Percentiles rank a stretch among this genome's conserved stretches.
These are phyloP conservation scores for Nannizzia gypsea DNA, from an alignment of 2,329 filamentous ascomycete genomes.

Conservation along the genomic window DNA sequence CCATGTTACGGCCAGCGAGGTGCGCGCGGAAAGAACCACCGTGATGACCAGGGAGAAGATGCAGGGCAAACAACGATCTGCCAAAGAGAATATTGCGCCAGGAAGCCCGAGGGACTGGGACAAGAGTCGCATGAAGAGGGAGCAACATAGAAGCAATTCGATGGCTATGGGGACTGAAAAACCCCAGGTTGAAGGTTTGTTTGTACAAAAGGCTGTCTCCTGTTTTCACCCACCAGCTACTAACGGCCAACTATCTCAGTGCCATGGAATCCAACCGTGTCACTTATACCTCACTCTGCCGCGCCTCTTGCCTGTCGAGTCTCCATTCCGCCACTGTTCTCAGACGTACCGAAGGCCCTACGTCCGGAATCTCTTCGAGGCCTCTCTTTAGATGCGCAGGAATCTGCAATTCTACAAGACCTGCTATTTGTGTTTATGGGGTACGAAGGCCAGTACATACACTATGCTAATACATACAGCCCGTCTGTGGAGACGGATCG, in stretches of 20 bases:
- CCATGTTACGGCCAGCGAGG: slow-evolving; percentile 24
- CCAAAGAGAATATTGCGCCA: slow-evolving; percentile 29
- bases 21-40: slow-evolving; percentile 32
- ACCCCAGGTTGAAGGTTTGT: slow-evolving; percentile 23
- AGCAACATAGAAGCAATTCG: slow-evolving; percentile 18
- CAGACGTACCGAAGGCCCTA: slow-evolving; percentile 55
- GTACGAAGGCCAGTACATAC: slow-evolving; percentile 94
- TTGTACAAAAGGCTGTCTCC: background rate
- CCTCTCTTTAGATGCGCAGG: slow-evolving; percentile 68
- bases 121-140: slow-evolving; percentile 19
- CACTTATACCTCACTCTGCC: slow-evolving; percentile 55
- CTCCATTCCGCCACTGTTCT: slow-evolving; percentile 49
- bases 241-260: slow-evolving; percentile 16
- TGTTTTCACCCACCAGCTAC: background rate
- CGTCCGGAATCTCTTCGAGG: slow-evolving; percentile 57
- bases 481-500: slow-evolving; percentile 76
- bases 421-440: slow-evolving; percentile 94
- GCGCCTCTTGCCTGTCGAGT: slow-evolving; percentile 62
- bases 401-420: slow-evolving; percentile 78
- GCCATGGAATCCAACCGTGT: slow-evolving; percentile 70
- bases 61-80: slow-evolving; percentile 50
- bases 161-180: slow-evolving; percentile 25
- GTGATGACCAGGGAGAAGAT: slow-evolving; percentile 54
- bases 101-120: slow-evolving; percentile 27
- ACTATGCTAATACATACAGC: slow-evolving; percentile 71